These are phyloP conservation scores for Termitomyces heimii DNA, from an alignment of 768 basidiomycete species.

Conservation along the genomic window DNA sequence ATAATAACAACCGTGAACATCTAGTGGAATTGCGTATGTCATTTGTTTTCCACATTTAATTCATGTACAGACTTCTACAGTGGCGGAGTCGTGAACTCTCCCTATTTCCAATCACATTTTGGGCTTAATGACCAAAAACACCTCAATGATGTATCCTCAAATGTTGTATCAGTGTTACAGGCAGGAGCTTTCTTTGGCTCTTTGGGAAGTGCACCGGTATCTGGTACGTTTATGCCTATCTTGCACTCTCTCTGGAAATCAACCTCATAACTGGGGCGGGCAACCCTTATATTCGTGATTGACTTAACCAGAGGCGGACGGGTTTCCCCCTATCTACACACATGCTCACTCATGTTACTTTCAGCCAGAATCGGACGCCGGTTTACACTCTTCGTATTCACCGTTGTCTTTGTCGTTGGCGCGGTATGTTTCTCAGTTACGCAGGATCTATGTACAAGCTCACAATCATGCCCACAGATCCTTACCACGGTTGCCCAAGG, in stretches of 20 bases:
- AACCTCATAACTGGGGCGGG: neutral
- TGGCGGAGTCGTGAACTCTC: constrained; percentile 20
- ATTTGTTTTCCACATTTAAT: neutral
- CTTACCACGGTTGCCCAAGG: constrained; percentile 65
- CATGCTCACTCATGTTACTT: neutral
- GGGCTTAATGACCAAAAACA: constrained; percentile 37
- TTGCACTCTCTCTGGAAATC: neutral
- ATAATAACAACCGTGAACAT: neutral
- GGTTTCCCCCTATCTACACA: neutral
- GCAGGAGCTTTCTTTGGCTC: constrained; percentile 89
- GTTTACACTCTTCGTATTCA: constrained; percentile 54
- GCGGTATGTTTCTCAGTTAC: constrained; percentile 41
- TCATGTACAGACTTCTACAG: neutral
- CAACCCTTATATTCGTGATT: neutral
- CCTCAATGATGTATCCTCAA: constrained; percentile 56
- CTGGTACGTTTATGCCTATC: constrained; percentile 32
- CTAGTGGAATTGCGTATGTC: constrained; percentile 17
- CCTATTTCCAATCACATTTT: constrained; percentile 59
- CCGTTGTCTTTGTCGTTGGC: constrained; percentile 61
- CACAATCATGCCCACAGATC: constrained; percentile 35
- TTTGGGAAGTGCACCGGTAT: constrained; percentile 56
- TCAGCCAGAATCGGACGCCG: constrained; percentile 65
- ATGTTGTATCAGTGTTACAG: constrained; percentile 85
- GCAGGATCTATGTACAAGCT: neutral
- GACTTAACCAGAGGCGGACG: neutral